phyloP scores from a whole-genome alignment of 768 basidiomycete species.

The Boletus vermiculosoides region DNA sequence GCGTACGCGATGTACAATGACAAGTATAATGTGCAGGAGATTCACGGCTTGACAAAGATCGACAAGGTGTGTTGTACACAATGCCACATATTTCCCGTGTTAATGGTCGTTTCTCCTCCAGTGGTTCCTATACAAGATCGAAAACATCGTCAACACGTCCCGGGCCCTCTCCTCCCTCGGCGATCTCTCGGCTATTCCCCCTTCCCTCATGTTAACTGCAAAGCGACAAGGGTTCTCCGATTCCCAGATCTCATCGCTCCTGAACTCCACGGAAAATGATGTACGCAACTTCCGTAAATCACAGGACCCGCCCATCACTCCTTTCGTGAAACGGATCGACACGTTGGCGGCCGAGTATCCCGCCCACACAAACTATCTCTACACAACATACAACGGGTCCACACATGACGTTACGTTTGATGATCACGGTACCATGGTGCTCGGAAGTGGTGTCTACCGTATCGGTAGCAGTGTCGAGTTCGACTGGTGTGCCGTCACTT shows the following conservation, averaged over 20 bases:
- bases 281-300: conserved; percentile 88
- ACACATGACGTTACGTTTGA: conserved; percentile 94
- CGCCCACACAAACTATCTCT: conserved; percentile 98
- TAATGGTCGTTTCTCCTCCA: conserved; percentile 27
- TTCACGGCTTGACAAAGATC: conserved; percentile 96
- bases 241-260: conserved; percentile 81
- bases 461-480: conserved; percentile 99
- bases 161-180: conserved; percentile 68
- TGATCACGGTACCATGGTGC: conserved; percentile 98
- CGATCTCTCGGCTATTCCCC: conserved; percentile 65
- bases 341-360: conserved; percentile 99
- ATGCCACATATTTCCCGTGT: neutral
- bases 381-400: conserved; percentile 98
- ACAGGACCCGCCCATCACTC: conserved; percentile 68
- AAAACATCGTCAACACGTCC: conserved; percentile 94
- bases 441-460: conserved; percentile 96
- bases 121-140: conserved; percentile 99
- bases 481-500: conserved; percentile 99
- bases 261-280: conserved; percentile 67
- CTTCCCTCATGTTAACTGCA: conserved; percentile 79
- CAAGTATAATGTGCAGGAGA: conserved; percentile 81
- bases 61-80: conserved; percentile 63
- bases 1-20: conserved; percentile 97
- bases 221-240: conserved; percentile 98
- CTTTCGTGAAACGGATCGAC: conserved; percentile 99